These are phyloP conservation scores for Trichoderma afroharzianum DNA, from an alignment of 2,329 filamentous ascomycete genomes.

Conservation along the genomic window DNA sequence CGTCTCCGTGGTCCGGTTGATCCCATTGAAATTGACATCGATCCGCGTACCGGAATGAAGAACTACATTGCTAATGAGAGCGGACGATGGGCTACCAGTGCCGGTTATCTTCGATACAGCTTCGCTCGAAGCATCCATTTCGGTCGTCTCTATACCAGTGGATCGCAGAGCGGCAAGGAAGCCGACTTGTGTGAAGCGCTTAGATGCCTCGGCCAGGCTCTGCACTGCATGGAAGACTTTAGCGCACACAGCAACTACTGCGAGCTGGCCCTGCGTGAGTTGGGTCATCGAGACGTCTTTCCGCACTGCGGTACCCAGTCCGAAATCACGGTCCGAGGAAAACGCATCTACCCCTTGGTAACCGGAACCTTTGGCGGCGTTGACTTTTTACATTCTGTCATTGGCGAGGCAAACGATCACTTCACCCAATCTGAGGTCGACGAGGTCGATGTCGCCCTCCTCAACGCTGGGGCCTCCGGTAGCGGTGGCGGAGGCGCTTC, in stretches of 20 bases:
- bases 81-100: conserved; percentile 84
- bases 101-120: conserved; percentile 77
- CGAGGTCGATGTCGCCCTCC: conserved; percentile 71
- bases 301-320: conserved; percentile 67
- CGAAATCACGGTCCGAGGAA: conserved; percentile 60
- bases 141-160: conserved; percentile 69
- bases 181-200: conserved; percentile 78
- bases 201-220: conserved; percentile 69
- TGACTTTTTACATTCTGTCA: conserved; percentile 77
- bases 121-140: conserved; percentile 72
- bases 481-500: conserved; percentile 32
- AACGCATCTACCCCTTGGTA: conserved; percentile 68
- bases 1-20: conserved; percentile 78
- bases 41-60: conserved; percentile 86
- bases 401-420: conserved; percentile 75
- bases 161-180: conserved; percentile 62
- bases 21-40: conserved; percentile 67
- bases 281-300: conserved; percentile 76
- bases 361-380: conserved; percentile 75
- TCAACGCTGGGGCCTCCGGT: conserved; percentile 57
- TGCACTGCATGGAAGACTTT: conserved; percentile 77
- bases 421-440: conserved; percentile 83
- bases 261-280: conserved; percentile 73
- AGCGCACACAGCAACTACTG: conserved; percentile 81
- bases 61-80: conserved; percentile 95